Evolutionary conservation across 2,329 filamentous ascomycete species (phyloP), one percentile per base, ranked within the genome.

Genomic region (Ascochyta fabae): DNA sequence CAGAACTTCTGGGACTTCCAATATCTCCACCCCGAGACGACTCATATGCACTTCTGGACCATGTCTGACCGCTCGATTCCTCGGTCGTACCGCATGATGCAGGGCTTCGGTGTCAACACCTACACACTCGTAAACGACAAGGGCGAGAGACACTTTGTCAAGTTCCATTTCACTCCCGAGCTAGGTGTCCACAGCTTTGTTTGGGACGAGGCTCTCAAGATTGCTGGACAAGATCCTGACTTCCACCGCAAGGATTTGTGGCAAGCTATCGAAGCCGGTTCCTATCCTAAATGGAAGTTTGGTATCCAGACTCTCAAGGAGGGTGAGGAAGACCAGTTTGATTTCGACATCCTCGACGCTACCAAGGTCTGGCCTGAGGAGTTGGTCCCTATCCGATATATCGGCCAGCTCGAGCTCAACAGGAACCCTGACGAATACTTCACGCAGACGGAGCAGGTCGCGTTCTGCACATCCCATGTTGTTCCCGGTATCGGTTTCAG

Each of bases 321-420:
- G 61, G 82, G 81, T 8, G 83, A 87, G 44, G 85, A 91, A 70
- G 81, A 94, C 59, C 85, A 90, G 15, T 96, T 94, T 58, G 91
- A 94, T 6, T 94, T 95, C 58, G 91, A 95, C 66, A 88, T 94
- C 27, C 83, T 96, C 1, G 91, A 96, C 63, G 88, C 91, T 0
- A 96, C 91, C 34, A 95, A 96, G 78, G 75, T 94, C 24, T 95
- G 91, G 90, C 91, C 91, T 0, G 89, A 95, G 69, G 88, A 94
- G 12, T 76, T 87, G 0, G 79, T 92, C 0, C 91, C 91, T 0
- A 81, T 94, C 19, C 84, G 88, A 7, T 91, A 91, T 69, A 90
- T 96, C 52, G 91, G 90, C 35, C 85, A 93, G 73, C 72, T 96
- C 1, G 88, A 93, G 70, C 82, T 96, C 6, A 93, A 95, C 80